Base-by-base conservation (phyloP, 805 yeast species). In the Wickerhamiella hasegawae region DNA sequence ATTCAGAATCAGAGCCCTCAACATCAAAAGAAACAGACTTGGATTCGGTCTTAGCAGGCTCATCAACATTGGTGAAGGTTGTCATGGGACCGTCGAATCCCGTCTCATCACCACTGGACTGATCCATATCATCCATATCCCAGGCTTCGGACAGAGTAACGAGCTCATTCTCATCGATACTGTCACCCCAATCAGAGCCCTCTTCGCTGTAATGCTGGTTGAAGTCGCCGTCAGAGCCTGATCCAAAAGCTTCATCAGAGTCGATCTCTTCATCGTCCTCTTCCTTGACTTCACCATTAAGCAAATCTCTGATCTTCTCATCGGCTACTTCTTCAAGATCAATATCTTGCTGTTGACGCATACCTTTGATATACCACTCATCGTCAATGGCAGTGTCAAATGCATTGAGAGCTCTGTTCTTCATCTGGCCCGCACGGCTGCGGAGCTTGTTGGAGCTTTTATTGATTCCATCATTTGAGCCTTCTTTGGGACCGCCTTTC, bases 161-260 rank as follows among this genome's bases (percentile, higher is more conserved):
- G 36, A 84, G 63, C 44, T 82, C 79, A 21, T 56, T 62, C 50
- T 82, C 94, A 47, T 82, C 94, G 29, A 79, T 64, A 49, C 85
- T 75, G 18, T 69, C 69, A 49, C 80, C 78, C 10, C 70, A 87
- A 4, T 62, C 71, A n/a, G 68, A 75, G 14, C 65, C 73, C 6
- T 60, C 67, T 8, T 65, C 68, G 12, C 57, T 59, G n/a, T n/a
- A n/a, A n/a, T n/a, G n/a, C n/a, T n/a, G n/a, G n/a, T n/a, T n/a
- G n/a, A n/a, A n/a, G n/a, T 55, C 65, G 3, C 56, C 58, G 45
- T 69, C 78, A 36, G 64, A 68, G 37, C 73, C 81, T 0, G 90
- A 76, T 1, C 90, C 94, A 40, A 81, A 57, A 0, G 93, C 94
- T 46, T 79, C 94, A 53, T 84, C 95, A 1, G 94, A 81, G 46